Percentiles rank a stretch among this genome's conserved stretches.
phyloP scores from a whole-genome alignment of 768 basidiomycete species.

The Trametes maxima region DNA sequence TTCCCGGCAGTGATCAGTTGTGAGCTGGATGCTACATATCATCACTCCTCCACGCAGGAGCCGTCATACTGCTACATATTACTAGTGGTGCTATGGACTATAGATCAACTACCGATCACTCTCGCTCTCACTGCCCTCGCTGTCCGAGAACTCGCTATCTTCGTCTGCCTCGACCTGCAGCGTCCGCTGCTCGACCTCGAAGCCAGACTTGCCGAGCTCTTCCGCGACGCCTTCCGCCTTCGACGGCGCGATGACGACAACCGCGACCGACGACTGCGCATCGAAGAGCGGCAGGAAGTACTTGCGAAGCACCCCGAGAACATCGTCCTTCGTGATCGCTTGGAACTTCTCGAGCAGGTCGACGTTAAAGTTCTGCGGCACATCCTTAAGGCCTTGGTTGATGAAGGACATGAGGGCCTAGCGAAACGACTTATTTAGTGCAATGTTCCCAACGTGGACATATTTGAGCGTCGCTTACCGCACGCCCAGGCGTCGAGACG shows the following conservation, averaged over 20 bases:
- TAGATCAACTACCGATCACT: conserved; percentile 13
- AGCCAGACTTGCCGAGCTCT: conserved; percentile 69
- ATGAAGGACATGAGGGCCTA: conserved; percentile 83
- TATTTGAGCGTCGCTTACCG: conserved; percentile 53
- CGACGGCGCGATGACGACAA: conserved; percentile 81
- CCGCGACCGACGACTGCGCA: conserved; percentile 71
- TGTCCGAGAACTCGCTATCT: conserved; percentile 40
- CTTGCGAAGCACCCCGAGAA: conserved; percentile 64
- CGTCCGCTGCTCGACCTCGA: conserved; percentile 71
- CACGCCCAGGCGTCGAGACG: conserved; percentile 85
- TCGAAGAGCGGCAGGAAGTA: conserved; percentile 88
- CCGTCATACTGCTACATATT: conserved; percentile 20
- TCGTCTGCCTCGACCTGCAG: conserved; percentile 63
- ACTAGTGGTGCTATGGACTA: conserved; percentile 5
- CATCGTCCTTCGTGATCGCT: conserved; percentile 77
- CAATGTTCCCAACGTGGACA: neutral
- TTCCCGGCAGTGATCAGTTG: neutral
- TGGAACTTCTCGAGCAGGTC: conserved; percentile 80
- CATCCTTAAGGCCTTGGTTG: conserved; percentile 89
- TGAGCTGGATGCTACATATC: conserved; percentile 22
- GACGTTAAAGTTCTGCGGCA: conserved; percentile 72
- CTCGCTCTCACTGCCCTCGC: conserved; percentile 26
- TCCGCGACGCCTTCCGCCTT: conserved; percentile 73
- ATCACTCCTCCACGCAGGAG: neutral
- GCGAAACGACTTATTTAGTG: neutral